Evolutionary conservation across 306 rosid genomes (phyloP), one percentile per base, ranked within the genome.

Genomic region (Myrica gale): DNA sequence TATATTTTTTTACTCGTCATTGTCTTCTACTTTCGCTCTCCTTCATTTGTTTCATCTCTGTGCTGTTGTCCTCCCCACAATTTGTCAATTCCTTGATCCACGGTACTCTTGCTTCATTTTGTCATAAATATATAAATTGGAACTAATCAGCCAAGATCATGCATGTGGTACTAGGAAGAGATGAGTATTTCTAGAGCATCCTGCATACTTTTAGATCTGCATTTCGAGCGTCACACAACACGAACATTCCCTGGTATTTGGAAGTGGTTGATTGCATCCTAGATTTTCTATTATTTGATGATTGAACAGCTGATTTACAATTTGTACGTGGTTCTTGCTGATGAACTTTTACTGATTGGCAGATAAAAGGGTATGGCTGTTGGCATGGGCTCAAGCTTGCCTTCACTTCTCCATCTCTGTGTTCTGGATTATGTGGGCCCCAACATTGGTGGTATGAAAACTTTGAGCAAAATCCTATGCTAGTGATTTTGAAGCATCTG

Each of bases 391-490:
- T 83, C 97, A 95, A 79, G 86, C 96, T 83, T 90, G 92, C 84
- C 88, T 95, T 83, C 86, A 92, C 84, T 89, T 92, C 88, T 92
- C 99, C 69, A 72, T 86, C 66, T 87, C 91, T 48, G 77, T 89
- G 57, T 88, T 92, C 76, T 95, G 99, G 99, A 84, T 92, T 74
- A 90, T 95, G 20, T 95, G 97, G 99, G 97, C 97, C 26, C 97
- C 99, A 69, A 90, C 93, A n/a, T 81, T 95, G 70, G 99, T 95
- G 99, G 99, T 95, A 95, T 75, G 93, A 52, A 71, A 53, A 19
- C 23, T 72, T 61, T 71, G 47, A 69, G 46, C 50, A 52, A 12
- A 74, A 13, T 20, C 15, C 23, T 39, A 9, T 32, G 47, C 11
- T 46, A 20, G 21, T 37, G 71, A 74, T 54, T 32, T 39, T 55